Conservation (phyloP, 2,329 filamentous ascomycete genomes). For the Aspergillus fumigatiaffinis region DNA sequence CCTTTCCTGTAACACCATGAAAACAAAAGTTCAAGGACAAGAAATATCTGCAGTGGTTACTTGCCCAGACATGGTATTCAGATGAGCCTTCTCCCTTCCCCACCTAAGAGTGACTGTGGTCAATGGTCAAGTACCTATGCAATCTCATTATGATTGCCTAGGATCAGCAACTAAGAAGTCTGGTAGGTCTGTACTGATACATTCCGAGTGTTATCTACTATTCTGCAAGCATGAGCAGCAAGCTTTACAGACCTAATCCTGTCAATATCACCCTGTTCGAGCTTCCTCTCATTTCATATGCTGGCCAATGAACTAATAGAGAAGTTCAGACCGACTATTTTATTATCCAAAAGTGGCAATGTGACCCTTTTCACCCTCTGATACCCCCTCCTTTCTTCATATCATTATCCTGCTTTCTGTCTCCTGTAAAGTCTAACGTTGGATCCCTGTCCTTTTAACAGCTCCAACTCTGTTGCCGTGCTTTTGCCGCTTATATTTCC, state of each 20-base stretch:
- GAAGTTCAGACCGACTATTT: not conserved
- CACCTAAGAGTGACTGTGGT: too few relatives aligned
- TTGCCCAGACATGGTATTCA: not conserved
- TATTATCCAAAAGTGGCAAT: not conserved
- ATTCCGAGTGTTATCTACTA: not conserved
- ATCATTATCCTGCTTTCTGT: not conserved
- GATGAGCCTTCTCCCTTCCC: not conserved
- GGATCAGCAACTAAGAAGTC: not conserved
- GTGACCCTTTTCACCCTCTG: not conserved
- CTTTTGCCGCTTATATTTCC: not conserved
- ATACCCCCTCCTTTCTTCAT: not conserved
- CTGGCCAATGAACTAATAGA: not conserved
- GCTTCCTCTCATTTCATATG: not conserved
- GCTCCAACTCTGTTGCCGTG: not conserved
- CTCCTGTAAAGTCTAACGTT: not conserved
- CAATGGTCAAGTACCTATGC: not conserved
- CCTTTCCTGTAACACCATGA: not conserved
- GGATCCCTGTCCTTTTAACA: not conserved
- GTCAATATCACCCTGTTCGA: not conserved
- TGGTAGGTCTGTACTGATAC: not conserved
- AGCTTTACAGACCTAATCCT: not conserved
- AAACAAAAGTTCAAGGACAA: not conserved
- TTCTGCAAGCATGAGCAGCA: slow-evolving; percentile 1
- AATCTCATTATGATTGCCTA: not conserved
- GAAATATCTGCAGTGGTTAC: not conserved